Percentiles rank a stretch among this genome's conserved stretches.
These are phyloP conservation scores for Seminavis robusta DNA, from an alignment of 108 stramenopile genomes.

Conservation along the genomic window DNA sequence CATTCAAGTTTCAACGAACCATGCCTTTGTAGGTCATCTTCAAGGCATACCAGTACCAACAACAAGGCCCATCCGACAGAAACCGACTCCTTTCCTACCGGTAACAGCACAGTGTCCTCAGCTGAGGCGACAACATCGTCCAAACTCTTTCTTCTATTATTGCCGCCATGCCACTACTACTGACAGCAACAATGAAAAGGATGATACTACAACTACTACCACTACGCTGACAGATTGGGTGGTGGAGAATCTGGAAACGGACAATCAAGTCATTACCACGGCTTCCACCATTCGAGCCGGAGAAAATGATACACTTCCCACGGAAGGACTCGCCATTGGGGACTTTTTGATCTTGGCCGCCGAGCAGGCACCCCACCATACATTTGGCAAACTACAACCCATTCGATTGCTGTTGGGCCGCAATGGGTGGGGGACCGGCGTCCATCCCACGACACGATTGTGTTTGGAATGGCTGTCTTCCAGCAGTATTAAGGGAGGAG, in stretches of 20 bases:
- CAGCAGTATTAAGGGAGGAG: constrained; percentile 5
- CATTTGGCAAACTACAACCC: neutral
- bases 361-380: no score
- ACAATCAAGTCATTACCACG: constrained; percentile 22
- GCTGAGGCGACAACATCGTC: no score
- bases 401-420: constrained; percentile 46
- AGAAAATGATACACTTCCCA: constrained; percentile 42
- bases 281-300: constrained; percentile 31
- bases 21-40: no score
- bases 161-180: no score
- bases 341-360: constrained; percentile 31
- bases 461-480: constrained; percentile 53
- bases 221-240: constrained; percentile 50
- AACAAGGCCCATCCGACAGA: no score
- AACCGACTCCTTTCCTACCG: no score
- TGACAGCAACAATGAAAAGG: no score
- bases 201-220: no score
- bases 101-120: no score
- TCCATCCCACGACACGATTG: constrained; percentile 60
- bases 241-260: constrained; percentile 33
- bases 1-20: no score
- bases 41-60: no score
- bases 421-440: constrained; percentile 67
- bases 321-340: constrained; percentile 31
- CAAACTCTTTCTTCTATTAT: no score